Evolutionary conservation across 2,329 filamentous ascomycete genomes (phyloP), one percentile per base, ranked within the genome.

Genomic region (Scedosporium minutisporum): DNA sequence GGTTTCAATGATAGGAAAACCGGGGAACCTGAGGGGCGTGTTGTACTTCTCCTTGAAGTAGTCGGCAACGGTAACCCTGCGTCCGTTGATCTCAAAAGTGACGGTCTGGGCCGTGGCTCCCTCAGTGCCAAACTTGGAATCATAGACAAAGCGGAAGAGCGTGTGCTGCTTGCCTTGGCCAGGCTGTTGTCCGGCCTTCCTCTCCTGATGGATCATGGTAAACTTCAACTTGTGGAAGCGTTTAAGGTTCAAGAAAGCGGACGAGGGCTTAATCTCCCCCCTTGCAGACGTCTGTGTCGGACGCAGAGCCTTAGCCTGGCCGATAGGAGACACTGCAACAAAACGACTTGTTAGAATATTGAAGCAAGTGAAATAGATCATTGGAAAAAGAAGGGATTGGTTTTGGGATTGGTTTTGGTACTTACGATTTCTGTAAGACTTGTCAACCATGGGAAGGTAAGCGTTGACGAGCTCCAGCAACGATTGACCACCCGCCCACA

Each of bases 401-500:
- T 48, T 48, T n/a, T 23, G n/a, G 46, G 3, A n/a, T 18, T 51
- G 44, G 44, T 48, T 5, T n/a, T 10, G 16, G 46, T 51, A 41
- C 55, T 41, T 38, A 58, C 55, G 9, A 23, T 38, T 58, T 0
- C 71, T 14, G 4, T 68, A 66, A 5, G 65, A 63, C 10, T 27
- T 33, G 27, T 29, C 25, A 16, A 61, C 23, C 14, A 18, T 38
- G 51, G 62, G 59, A 16, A 60, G 41, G 9, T 38, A 48, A 9
- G 21, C 58, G 4, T 60, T 57, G 5, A 58, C 63, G 2, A 82
- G 63, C 3, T 74, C 67, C 18, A 76, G 74, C 4, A 83, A 60
- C 1, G 69, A 70, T 57, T 77, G 73, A 1, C 70, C 65, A 0
- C 70, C 73, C 0, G 74, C 81, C 88, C 90, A 97, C 76, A 99